phyloP scores from a whole-genome alignment of 2,329 filamentous ascomycete genomes.

The Exophiala phaeomuriformis region DNA sequence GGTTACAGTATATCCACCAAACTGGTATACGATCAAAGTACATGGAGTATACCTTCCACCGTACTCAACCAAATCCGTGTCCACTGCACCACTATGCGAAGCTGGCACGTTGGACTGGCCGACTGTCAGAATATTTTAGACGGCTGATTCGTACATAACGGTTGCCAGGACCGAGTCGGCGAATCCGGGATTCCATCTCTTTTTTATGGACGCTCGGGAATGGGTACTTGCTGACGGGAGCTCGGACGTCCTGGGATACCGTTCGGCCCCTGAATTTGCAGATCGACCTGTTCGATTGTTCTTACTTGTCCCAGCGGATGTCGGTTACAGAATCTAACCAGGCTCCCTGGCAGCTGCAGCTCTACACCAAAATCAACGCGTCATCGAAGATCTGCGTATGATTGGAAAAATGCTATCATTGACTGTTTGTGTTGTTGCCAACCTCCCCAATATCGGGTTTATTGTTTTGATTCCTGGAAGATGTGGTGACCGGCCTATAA shows the following conservation, averaged over 20 bases:
- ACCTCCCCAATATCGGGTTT: no score
- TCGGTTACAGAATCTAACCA: no score
- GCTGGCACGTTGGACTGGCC: not conserved
- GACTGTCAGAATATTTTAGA: not conserved
- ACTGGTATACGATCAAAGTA: no score
- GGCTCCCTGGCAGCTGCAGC: not conserved
- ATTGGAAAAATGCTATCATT: no score
- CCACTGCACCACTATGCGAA: not conserved
- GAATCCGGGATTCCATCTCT: no score
- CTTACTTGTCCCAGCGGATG: not conserved
- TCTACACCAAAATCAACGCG: not conserved
- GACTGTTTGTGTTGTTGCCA: no score
- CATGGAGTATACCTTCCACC: not conserved
- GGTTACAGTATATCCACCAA: no score
- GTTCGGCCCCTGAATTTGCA: not conserved
- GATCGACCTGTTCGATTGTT: not conserved
- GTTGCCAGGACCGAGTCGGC: no score
- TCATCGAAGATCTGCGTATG: no score
- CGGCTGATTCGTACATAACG: not conserved
- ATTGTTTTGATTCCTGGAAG: no score
- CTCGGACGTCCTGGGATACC: not conserved
- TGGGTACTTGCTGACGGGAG: not conserved
- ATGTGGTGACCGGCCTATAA: no score
- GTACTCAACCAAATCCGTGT: not conserved
- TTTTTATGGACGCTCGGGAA: no score